Evolutionary conservation across 495 filamentous ascomycete genomes (phyloP).

Genomic region (Podospora appendiculata): DNA sequence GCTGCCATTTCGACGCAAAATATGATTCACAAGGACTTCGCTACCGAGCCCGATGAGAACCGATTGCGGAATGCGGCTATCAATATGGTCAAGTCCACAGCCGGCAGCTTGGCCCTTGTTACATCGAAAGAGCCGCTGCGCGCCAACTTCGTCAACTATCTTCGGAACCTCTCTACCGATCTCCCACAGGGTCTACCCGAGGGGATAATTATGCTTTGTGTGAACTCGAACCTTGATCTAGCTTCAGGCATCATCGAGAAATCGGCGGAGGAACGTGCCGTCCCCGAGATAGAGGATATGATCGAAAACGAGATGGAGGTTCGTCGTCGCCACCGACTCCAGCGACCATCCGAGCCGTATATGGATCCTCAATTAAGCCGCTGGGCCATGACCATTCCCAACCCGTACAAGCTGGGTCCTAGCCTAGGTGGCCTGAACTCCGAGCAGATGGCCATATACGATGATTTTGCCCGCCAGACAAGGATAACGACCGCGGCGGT

Average conservation of each 20-base stretch:
- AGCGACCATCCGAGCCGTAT: constrained; percentile 72
- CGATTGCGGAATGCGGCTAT: constrained; percentile 76
- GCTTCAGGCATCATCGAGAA: constrained; percentile 90
- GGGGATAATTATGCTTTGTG: constrained; percentile 89
- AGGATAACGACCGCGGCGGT: constrained; percentile 41
- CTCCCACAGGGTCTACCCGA: constrained; percentile 68
- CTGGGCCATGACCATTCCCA: constrained; percentile 82
- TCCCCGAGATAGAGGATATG: constrained; percentile 89
- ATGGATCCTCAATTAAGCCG: constrained; percentile 70
- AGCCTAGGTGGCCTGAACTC: constrained; percentile 62
- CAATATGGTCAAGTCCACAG: constrained; percentile 85
- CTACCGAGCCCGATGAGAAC: constrained; percentile 83
- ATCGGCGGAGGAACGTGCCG: constrained; percentile 83
- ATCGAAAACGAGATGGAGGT: constrained; percentile 68
- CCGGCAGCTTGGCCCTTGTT: constrained; percentile 89
- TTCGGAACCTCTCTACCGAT: constrained; percentile 71
- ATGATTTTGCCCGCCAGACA: constrained; percentile 83
- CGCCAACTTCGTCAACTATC: constrained; percentile 93
- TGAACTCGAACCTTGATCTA: constrained; percentile 93
- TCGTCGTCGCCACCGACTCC: constrained; percentile 61
- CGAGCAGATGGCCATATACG: constrained; percentile 91
- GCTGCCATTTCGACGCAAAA: constrained; percentile 91
- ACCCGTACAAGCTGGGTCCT: constrained; percentile 75
- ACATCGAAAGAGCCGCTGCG: constrained; percentile 95
- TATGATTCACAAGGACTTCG: constrained; percentile 92